These are phyloP conservation scores for Nidula microcarpa DNA, from an alignment of 768 basidiomycete genomes.

Conservation along the genomic window DNA sequence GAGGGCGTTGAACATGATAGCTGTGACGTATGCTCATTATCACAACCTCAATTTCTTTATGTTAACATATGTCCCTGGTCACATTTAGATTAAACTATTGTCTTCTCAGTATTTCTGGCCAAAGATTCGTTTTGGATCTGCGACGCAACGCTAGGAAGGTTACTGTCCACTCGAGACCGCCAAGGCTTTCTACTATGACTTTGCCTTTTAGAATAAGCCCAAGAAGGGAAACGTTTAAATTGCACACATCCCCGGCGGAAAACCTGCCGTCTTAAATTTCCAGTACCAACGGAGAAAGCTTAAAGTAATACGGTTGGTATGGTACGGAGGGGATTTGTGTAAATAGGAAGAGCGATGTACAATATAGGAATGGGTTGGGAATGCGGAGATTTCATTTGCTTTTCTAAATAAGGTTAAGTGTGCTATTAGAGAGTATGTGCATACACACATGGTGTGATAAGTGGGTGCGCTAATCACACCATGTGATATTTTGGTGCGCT, in stretches of 20 bases:
- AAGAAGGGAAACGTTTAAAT: background rate
- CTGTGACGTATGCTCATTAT: slow-evolving; percentile 8
- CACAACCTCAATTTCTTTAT: background rate
- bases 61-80: background rate
- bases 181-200: background rate
- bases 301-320: no score
- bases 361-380: no score
- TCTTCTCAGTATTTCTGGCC: slow-evolving; percentile 11
- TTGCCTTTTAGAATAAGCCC: background rate
- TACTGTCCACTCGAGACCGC: background rate
- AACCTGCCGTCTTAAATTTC: no score
- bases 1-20: slow-evolving; percentile 11
- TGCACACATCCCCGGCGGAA: background rate
- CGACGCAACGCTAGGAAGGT: background rate
- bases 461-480: no score
- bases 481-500: no score
- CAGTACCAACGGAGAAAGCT: no score
- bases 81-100: slow-evolving; percentile 11
- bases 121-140: slow-evolving; percentile 14
- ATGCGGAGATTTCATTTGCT: no score
- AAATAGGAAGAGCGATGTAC: no score
- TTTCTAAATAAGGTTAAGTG: no score
- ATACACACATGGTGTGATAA: no score
- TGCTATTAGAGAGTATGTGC: no score
- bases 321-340: no score